Evolutionary conservation across 129 eudicot species (phyloP), one percentile per base, ranked within the genome.

Genomic region (Escallonia herrerae): DNA sequence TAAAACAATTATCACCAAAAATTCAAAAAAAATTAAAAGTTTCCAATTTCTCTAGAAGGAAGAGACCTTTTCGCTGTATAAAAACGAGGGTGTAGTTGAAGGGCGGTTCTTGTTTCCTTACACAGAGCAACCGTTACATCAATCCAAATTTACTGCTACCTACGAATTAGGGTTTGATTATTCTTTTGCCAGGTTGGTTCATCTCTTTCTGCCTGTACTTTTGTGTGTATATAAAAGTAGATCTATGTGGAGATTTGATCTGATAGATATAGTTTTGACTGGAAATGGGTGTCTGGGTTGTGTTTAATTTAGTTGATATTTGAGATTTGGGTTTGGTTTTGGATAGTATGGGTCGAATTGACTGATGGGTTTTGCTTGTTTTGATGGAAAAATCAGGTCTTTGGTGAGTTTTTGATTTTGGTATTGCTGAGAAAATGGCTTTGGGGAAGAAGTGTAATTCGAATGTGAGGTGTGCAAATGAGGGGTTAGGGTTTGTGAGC

Each of bases 401-500:
- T 63, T 53, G 12, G 15, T 15, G 57, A 64, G 39, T 55, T 39
- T 50, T 42, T 40, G n/a, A 60, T 63, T 39, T 67, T 62, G 8
- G 56, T 41, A 42, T 6, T 47, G 0, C 8, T 8, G 59, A 52
- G 40, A 56, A 68, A 70, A 77, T 83, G 90, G 81, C 84, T 64
- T 56, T 78, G 61, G 79, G 78, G 41, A 80, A 62, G 73, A 78
- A 44, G 48, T 71, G 76, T 45, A 22, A 22, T 22, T 22, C 33
- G 33, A 22, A 22, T 22, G 69, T 72, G 22, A 46, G 13, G 39
- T 15, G 38, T 67, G 46, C 56, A 59, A 70, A 38, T 66, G 81
- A 74, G 56, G 77, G 72, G 40, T 62, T 73, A 62, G 82, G 86
- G 52, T 59, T 69, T 14, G 1, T 22, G 95, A 81, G 60, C 63